Evolutionary conservation across 2,329 filamentous ascomycete species (phyloP).

Genomic region (Metarhizium humberi): DNA sequence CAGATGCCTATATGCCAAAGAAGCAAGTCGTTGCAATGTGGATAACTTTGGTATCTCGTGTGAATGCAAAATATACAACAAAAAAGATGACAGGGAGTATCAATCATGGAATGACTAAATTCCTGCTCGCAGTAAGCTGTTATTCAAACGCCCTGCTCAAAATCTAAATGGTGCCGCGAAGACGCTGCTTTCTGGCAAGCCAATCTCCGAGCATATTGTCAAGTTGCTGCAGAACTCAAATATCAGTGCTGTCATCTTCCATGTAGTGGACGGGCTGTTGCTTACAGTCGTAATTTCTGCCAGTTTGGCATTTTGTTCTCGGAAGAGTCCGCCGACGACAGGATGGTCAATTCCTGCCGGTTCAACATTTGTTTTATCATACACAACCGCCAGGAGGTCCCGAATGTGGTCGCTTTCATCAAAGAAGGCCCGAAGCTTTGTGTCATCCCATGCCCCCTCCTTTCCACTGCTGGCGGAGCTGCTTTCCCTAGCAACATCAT

Average conservation of each 20-base stretch:
- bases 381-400: slow-evolving; percentile 83
- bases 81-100: neutral
- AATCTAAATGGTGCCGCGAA: slow-evolving; percentile 37
- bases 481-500: slow-evolving; percentile 26
- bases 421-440: slow-evolving; percentile 77
- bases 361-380: slow-evolving; percentile 78
- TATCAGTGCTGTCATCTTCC: slow-evolving; percentile 9
- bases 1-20: slow-evolving; percentile 5
- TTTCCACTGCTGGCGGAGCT: slow-evolving; percentile 26
- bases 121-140: neutral
- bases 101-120: neutral
- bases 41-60: slow-evolving; percentile 5
- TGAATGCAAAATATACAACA: neutral
- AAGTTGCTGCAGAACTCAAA: slow-evolving; percentile 48
- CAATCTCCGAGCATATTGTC: slow-evolving; percentile 81
- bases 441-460: slow-evolving; percentile 69
- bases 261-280: neutral
- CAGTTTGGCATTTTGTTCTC: slow-evolving; percentile 76
- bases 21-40: slow-evolving; percentile 1
- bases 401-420: slow-evolving; percentile 83
- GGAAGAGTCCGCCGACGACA: slow-evolving; percentile 69
- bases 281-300: slow-evolving; percentile 74
- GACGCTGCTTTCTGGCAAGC: slow-evolving; percentile 61
- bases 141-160: neutral
- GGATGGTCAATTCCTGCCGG: slow-evolving; percentile 80